A percentile compares a stretch with the other conserved stretches of the same genome.
Evolutionary conservation across 2,329 filamentous ascomycete species (phyloP).

Genomic region (Apiospora kogelbergensis): DNA sequence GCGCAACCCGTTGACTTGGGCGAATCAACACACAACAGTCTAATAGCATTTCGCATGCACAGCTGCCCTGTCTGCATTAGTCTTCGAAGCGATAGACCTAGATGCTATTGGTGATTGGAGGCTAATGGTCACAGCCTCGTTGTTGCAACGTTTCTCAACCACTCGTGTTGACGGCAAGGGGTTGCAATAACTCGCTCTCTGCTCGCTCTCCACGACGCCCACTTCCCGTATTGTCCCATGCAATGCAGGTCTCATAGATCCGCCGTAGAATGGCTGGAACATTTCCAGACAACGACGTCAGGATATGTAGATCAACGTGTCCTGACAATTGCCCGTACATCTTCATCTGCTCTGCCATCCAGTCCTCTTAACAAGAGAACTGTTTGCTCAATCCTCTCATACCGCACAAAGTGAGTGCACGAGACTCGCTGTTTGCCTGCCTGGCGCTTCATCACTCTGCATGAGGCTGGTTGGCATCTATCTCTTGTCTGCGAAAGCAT

Average conservation of each 20-base stretch:
- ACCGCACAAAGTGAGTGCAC: neutral
- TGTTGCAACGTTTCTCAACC: conserved; percentile 4
- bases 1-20: neutral
- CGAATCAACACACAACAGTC: neutral
- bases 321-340: neutral
- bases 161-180: conserved; percentile 1
- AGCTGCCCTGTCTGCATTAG: neutral
- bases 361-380: neutral
- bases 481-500: neutral
- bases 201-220: neutral
- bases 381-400: neutral
- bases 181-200: neutral
- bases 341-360: neutral
- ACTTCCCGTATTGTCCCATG: neutral
- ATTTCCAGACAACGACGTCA: neutral
- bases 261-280: neutral
- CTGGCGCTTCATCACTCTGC: neutral
- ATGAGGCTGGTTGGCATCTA: neutral
- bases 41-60: neutral
- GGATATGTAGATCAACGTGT: neutral
- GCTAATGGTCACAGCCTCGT: neutral
- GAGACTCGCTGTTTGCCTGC: neutral
- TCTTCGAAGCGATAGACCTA: neutral
- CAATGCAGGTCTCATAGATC: conserved; percentile 3
- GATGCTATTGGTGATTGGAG: neutral